Evolutionary conservation across 345 rosid genomes (phyloP), one percentile per base, ranked within the genome.

Genomic region (Gossypium turneri): DNA sequence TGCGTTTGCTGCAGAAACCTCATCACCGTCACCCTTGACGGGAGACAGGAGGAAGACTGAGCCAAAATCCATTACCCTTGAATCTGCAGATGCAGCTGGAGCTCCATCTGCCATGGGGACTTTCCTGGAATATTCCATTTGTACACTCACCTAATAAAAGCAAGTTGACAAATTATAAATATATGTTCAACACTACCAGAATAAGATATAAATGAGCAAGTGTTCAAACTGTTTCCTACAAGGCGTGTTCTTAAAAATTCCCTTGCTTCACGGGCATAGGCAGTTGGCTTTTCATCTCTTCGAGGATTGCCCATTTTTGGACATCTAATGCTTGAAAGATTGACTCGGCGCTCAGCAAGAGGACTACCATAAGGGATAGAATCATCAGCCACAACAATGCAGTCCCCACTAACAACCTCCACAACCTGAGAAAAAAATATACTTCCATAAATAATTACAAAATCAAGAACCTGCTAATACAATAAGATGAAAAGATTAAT

Each of bases 51-150:
- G 86, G 80, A 95, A 92, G 62, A 95, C 88, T n/a, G 99, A 95
- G 59, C 99, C 99, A 97, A 95, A 95, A 82, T 93, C 97, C 93
- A 96, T 91, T 55, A 83, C 85, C 75, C 97, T 90, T n/a, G 89
- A 75, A 63, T 93, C 99, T 70, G 88, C 96, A 74, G 89, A 56
- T 47, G 86, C 60, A 20, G 82, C 82, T 2, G 82, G 51, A 73
- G 86, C 79, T 76, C 87, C 98, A 67, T 96, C 99, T 22, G 80
- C 87, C 86, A 82, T 78, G 67, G 77, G 59, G 38, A 94, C 83
- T 84, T 90, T 93, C 85, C 98, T 89, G 29, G 95, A 88, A 80
- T 96, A 96, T 81, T 96, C 99, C 99, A 92, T 96, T 83, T 87
- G 89, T 71, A 96, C 97, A 67, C 59, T 85, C 74, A 96, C 99